Evolutionary conservation across 202 grass and related monocot species (phyloP).

Genomic region (Zizania palustris): DNA sequence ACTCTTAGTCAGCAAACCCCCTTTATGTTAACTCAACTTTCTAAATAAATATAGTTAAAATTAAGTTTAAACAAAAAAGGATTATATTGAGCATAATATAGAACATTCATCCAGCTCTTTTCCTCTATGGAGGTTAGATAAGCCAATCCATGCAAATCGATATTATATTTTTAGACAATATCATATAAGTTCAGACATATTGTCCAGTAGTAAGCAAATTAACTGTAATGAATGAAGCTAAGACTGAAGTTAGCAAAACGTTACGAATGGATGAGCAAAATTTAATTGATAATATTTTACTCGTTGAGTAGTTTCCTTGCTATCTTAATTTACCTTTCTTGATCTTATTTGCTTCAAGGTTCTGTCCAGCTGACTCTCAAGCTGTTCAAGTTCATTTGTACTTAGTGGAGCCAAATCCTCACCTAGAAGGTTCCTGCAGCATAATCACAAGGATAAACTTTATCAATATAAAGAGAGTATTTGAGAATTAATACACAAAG

Average conservation of each 20-base stretch:
- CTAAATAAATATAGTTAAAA: not conserved
- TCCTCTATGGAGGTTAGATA: not conserved
- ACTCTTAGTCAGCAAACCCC: not conserved
- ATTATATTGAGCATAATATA: not conserved
- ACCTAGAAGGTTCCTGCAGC: conserved; percentile 85
- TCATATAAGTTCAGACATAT: not conserved
- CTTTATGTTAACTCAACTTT: not conserved
- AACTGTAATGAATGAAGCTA: not conserved
- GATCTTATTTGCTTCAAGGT: conserved; percentile 77
- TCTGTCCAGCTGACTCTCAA: conserved; percentile 81
- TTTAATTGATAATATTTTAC: not conserved
- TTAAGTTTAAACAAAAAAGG: not conserved
- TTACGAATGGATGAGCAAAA: not conserved
- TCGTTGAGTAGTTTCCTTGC: not conserved
- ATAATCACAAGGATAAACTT: not conserved
- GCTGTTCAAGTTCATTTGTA: conserved; percentile 64
- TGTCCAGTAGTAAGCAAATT: not conserved
- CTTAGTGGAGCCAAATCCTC: conserved; percentile 72
- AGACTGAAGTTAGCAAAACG: not conserved
- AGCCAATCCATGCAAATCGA: not conserved
- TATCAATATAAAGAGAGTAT: conserved; percentile 25
- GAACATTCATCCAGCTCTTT: not conserved
- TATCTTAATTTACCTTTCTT: conserved; percentile 66
- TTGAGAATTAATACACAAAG: not conserved
- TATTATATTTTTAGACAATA: not conserved